Evolutionary conservation across 108 stramenopile genomes (phyloP).

Genomic region (Cyclotella atomus): DNA sequence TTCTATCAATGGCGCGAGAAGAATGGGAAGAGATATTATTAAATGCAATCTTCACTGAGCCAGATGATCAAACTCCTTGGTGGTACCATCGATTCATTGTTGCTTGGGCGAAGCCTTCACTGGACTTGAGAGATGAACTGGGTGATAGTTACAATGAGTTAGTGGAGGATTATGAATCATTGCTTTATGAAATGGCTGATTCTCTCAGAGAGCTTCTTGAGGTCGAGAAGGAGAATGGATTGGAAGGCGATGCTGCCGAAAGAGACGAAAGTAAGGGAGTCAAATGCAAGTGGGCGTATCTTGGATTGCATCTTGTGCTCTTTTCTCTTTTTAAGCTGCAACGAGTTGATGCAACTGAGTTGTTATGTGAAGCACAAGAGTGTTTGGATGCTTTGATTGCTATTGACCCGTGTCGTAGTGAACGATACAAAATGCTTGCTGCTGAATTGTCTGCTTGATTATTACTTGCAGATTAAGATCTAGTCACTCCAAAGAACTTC

Average conservation of each 20-base stretch:
- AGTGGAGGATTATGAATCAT: constrained; percentile 27
- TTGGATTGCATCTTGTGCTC: constrained; percentile 51
- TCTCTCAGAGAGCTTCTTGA: constrained; percentile 47
- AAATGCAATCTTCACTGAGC: constrained; percentile 96
- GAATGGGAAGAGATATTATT: constrained; percentile 67
- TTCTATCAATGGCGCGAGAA: constrained; percentile 32
- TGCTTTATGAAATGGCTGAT: constrained; percentile 47
- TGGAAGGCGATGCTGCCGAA: constrained; percentile 19
- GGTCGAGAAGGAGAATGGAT: constrained; percentile 61
- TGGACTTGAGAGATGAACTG: not conserved
- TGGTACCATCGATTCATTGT: constrained; percentile 92
- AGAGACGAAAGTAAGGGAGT: constrained; percentile 49
- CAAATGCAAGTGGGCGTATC: constrained; percentile 54
- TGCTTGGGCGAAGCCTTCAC: constrained; percentile 28
- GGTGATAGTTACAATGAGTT: constrained; percentile 11
- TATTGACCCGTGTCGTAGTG: constrained; percentile 47
- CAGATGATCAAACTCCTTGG: constrained; percentile 97
- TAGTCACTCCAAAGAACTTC: constrained; percentile 40
- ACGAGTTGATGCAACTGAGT: not conserved
- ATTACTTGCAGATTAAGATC: too few species aligned
- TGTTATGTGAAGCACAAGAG: constrained; percentile 32
- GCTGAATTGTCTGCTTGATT: not conserved
- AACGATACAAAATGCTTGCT: constrained; percentile 38
- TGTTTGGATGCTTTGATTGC: constrained; percentile 32
- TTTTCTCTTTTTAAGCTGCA: constrained; percentile 24